Evolutionary conservation across 768 basidiomycete genomes (phyloP).

Genomic region (Daedalea quercina): DNA sequence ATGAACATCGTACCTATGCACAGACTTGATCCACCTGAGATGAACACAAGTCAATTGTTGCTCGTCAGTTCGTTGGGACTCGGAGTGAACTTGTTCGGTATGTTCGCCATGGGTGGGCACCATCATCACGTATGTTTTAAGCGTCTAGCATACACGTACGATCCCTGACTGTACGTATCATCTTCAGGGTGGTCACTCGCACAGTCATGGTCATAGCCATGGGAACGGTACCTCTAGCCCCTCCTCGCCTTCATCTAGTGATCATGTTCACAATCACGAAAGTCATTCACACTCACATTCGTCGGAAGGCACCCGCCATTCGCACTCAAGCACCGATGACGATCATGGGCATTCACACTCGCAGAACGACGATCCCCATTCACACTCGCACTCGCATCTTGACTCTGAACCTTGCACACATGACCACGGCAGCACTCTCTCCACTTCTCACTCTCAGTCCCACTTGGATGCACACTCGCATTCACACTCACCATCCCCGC

Average conservation of each 20-base stretch:
- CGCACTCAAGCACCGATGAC: constrained; percentile 14
- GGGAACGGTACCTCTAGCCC: constrained; percentile 20
- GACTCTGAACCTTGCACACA: constrained; percentile 18
- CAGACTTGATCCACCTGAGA: constrained; percentile 91
- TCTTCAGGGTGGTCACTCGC: constrained; percentile 45
- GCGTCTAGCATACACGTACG: too few species aligned
- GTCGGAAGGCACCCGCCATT: neutral
- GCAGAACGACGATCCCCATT: constrained; percentile 12
- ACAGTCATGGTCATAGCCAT: constrained; percentile 25
- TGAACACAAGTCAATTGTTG: constrained; percentile 91
- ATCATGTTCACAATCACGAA: constrained; percentile 17
- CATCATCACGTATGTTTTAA: constrained; percentile 61
- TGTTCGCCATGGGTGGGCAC: constrained; percentile 98
- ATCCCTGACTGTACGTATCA: neutral
- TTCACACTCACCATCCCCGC: constrained; percentile 14
- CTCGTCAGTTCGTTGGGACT: constrained; percentile 86
- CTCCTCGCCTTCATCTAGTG: neutral
- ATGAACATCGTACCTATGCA: neutral
- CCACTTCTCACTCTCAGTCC: neutral
- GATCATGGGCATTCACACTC: constrained; percentile 18
- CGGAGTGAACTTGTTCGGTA: constrained; percentile 93
- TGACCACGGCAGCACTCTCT: constrained; percentile 16
- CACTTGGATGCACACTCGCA: constrained; percentile 22
- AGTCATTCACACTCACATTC: constrained; percentile 13
- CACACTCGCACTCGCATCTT: constrained; percentile 17